These are phyloP conservation scores for Coniochaeta sp. DNA, from an alignment of 2,329 filamentous ascomycete genomes.

Conservation along the genomic window DNA sequence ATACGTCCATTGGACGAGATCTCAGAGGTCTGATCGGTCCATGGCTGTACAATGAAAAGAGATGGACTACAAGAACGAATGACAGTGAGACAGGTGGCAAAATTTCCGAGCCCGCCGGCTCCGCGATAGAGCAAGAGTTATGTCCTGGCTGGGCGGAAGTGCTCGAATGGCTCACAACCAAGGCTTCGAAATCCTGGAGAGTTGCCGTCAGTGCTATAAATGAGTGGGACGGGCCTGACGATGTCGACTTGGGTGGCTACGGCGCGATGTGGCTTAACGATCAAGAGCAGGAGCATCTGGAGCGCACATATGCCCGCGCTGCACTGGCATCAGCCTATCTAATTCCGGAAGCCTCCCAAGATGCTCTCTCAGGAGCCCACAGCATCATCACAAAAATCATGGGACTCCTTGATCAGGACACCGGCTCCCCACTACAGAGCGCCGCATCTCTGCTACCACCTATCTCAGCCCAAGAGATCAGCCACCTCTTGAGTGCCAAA, in stretches of 20 bases:
- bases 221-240: constrained; percentile 66
- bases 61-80: constrained; percentile 37
- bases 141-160: constrained; percentile 62
- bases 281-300: constrained; percentile 49
- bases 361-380: constrained; percentile 54
- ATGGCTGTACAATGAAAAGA: constrained; percentile 61
- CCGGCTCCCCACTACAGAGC: constrained; percentile 42
- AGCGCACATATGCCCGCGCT: constrained; percentile 58
- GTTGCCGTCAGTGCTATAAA: constrained; percentile 56
- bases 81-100: constrained; percentile 14
- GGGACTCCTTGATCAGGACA: constrained; percentile 51
- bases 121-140: constrained; percentile 19
- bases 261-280: constrained; percentile 51
- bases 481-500: constrained; percentile 27
- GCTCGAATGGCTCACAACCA: constrained; percentile 57
- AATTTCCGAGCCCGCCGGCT: constrained; percentile 10
- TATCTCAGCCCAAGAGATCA: constrained; percentile 21
- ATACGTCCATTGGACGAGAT: constrained; percentile 49
- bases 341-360: constrained; percentile 49
- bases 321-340: constrained; percentile 62
- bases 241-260: constrained; percentile 60
- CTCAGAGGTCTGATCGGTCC: constrained; percentile 62
- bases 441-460: constrained; percentile 39
- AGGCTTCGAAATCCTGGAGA: constrained; percentile 52
- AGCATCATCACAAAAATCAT: constrained; percentile 51